Conservation (phyloP, 768 basidiomycete species). For the Podaxis sp. region DNA sequence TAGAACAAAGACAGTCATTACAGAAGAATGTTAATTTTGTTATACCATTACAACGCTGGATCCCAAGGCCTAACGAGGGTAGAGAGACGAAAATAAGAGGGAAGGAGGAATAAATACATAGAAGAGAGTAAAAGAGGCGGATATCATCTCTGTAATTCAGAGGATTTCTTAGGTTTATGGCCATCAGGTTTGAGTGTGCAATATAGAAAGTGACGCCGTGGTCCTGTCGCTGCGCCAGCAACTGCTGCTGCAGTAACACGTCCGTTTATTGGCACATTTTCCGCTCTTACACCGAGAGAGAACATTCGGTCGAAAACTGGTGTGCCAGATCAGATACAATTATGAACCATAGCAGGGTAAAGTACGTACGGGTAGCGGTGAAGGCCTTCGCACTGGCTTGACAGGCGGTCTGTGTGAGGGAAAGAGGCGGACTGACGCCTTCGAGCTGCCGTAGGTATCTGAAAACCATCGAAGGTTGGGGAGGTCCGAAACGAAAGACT, state of each 20-base stretch:
- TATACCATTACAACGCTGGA: neutral
- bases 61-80: neutral
- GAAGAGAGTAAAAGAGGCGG: neutral
- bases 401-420: slow-evolving; percentile 83
- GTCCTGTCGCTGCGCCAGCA: slow-evolving; percentile 62
- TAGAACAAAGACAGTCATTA: slow-evolving; percentile 3
- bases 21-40: slow-evolving; percentile 1
- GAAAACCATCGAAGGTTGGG: slow-evolving; percentile 90
- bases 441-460: slow-evolving; percentile 90
- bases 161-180: slow-evolving; percentile 38
- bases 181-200: slow-evolving; percentile 71
- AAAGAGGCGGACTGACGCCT: slow-evolving; percentile 85
- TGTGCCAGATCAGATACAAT: neutral
- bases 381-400: slow-evolving; percentile 90
- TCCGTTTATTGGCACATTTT: slow-evolving; percentile 58
- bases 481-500: slow-evolving; percentile 86
- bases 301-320: slow-evolving; percentile 90
- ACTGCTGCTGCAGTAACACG: slow-evolving; percentile 68
- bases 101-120: neutral
- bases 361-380: slow-evolving; percentile 70
- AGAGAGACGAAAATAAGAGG: neutral
- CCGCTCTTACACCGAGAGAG: slow-evolving; percentile 78
- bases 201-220: slow-evolving; percentile 82
- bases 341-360: slow-evolving; percentile 5
- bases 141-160: neutral